Conservation (phyloP, 352 stramenopile genomes). For the Aphanomyces cochlioides region DNA sequence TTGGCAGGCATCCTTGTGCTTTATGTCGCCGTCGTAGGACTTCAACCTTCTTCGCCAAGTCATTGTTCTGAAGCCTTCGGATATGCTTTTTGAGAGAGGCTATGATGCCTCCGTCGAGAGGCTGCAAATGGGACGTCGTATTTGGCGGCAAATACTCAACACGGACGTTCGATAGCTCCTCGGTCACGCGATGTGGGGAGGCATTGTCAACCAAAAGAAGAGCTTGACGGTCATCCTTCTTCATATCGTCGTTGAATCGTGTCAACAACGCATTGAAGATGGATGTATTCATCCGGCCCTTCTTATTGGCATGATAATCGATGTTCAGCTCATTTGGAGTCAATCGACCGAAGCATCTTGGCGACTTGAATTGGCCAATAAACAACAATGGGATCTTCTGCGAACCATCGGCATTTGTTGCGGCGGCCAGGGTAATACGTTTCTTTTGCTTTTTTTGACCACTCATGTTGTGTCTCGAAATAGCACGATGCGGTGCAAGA, state of each 20-base stretch:
- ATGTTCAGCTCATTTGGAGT: background rate
- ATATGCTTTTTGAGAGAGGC: constrained; percentile 4
- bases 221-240: background rate
- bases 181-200: background rate
- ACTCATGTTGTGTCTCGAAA: background rate
- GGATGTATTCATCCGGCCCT: constrained; percentile 3
- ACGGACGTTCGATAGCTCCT: constrained; percentile 11
- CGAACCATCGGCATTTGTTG: background rate
- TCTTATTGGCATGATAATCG: constrained; percentile 5
- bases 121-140: background rate
- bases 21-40: background rate
- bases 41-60: background rate
- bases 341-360: background rate
- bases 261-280: constrained; percentile 1
- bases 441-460: background rate
- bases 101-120: constrained; percentile 13
- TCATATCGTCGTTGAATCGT: background rate
- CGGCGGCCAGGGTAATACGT: constrained; percentile 3
- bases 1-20: no score
- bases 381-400: background rate
- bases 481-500: background rate
- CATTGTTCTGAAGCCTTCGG: background rate
- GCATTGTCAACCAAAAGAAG: constrained; percentile 19
- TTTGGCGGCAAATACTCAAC: constrained; percentile 3
- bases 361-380: constrained; percentile 1